These are phyloP conservation scores for Lagenaria siceraria DNA, from an alignment of 306 rosid genomes.

Conservation along the genomic window DNA sequence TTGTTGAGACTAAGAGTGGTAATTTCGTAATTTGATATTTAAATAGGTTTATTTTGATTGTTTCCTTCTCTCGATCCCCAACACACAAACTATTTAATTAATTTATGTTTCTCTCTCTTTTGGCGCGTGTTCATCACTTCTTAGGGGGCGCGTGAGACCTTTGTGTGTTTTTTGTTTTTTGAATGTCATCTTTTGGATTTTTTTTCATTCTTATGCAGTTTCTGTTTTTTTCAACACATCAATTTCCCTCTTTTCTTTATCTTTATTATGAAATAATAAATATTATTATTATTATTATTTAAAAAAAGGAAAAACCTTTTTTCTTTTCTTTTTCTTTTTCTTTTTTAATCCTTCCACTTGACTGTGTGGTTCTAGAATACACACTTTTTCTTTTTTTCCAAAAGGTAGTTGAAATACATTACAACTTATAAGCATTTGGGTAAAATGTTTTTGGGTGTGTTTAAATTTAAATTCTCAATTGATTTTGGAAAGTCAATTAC, in stretches of 20 bases:
- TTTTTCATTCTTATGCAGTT: not conserved
- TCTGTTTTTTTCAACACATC: constrained; percentile 2
- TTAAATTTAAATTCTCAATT: too few relatives aligned
- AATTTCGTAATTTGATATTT: not conserved
- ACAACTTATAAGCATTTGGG: too few relatives aligned
- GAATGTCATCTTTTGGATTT: not conserved
- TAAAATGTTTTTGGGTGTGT: not conserved
- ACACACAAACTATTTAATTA: too few relatives aligned
- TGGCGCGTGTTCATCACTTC: not conserved
- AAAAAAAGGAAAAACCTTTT: not conserved
- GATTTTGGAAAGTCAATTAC: too few relatives aligned
- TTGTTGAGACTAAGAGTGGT: not conserved
- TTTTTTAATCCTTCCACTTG: not conserved
- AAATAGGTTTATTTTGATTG: not conserved
- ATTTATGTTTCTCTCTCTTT: too few relatives aligned
- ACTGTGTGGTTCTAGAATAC: not conserved
- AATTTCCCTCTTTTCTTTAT: not conserved
- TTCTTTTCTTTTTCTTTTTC: not conserved
- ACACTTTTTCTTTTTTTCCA: not conserved
- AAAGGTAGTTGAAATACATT: not conserved
- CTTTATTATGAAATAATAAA: not conserved
- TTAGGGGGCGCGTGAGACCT: not conserved
- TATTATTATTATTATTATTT: too few relatives aligned
- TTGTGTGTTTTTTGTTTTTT: too few relatives aligned
- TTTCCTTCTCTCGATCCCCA: too few relatives aligned